Percentiles rank a stretch among this genome's conserved stretches.
These are phyloP conservation scores for Saccharomycopsis hybrid DNA, from an alignment of 1,139 yeast species.

Conservation along the genomic window DNA sequence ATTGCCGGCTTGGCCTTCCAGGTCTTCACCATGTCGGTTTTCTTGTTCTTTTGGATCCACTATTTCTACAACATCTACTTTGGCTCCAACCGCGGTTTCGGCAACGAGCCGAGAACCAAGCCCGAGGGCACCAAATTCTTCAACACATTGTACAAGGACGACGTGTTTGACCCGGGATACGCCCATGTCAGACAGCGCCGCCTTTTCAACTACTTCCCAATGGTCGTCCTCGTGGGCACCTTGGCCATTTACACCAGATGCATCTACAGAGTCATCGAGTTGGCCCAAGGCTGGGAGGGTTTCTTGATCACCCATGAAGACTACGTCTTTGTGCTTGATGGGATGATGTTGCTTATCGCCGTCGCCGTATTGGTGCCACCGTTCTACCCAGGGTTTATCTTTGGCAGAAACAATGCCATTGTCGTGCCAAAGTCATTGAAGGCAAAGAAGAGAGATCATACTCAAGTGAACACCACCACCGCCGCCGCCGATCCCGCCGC, in stretches of 20 bases:
- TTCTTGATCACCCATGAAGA: conserved; percentile 63
- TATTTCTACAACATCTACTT: conserved; percentile 44
- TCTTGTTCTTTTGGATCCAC: conserved; percentile 49
- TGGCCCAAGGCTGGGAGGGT: conserved; percentile 74
- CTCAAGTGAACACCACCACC: not conserved
- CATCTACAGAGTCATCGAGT: conserved; percentile 73
- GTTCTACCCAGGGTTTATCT: conserved; percentile 58
- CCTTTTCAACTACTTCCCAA: conserved; percentile 41
- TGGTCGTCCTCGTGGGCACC: conserved; percentile 47
- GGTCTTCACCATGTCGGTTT: conserved; percentile 64
- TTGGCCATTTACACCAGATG: conserved; percentile 64
- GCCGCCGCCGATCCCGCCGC: not conserved
- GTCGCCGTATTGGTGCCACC: conserved; percentile 38
- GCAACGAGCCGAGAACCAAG: conserved; percentile 17
- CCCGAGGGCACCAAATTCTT: conserved; percentile 26
- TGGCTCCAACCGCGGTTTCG: conserved; percentile 26
- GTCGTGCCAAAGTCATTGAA: conserved; percentile 14
- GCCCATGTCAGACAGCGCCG: conserved; percentile 20
- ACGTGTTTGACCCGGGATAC: conserved; percentile 23
- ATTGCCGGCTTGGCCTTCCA: conserved; percentile 79
- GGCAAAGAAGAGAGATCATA: not conserved
- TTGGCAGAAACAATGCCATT: conserved; percentile 34
- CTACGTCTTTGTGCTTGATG: conserved; percentile 72
- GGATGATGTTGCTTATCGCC: conserved; percentile 52
- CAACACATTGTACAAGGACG: conserved; percentile 24